Conservation (phyloP, 2,329 filamentous ascomycete species). For the Fusarium pilosicola region DNA sequence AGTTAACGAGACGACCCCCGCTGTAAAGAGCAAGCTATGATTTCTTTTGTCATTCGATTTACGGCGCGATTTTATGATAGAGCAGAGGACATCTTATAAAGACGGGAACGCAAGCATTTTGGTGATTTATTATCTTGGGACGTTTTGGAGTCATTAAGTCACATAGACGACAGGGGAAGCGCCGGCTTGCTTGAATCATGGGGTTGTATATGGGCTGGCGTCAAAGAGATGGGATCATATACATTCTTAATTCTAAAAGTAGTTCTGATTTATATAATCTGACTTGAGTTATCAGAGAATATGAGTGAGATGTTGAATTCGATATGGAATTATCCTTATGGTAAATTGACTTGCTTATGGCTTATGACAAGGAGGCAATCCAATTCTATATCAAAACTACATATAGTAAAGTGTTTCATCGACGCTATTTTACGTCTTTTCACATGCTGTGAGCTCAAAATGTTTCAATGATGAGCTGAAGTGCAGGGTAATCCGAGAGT, state of each 20-base stretch:
- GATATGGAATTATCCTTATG: not conserved
- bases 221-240: slow-evolving; percentile 27
- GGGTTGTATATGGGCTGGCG: slow-evolving; percentile 36
- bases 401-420: too few species aligned
- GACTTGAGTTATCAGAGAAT: not conserved
- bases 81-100: slow-evolving; percentile 40
- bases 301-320: not conserved
- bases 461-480: not conserved
- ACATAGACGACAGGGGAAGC: slow-evolving; percentile 26
- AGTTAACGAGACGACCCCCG: slow-evolving; percentile 69
- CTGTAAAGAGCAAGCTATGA: slow-evolving; percentile 50
- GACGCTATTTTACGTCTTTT: not conserved
- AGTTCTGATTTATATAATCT: not conserved
- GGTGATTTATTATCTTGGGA: slow-evolving; percentile 34
- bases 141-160: slow-evolving; percentile 42
- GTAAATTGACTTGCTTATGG: not conserved
- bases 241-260: slow-evolving; percentile 32
- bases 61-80: slow-evolving; percentile 39
- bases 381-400: too few species aligned
- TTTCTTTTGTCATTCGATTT: slow-evolving; percentile 24
- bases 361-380: too few species aligned
- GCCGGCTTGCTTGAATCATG: slow-evolving; percentile 28
- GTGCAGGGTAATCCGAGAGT: slow-evolving; percentile 23
- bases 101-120: slow-evolving; percentile 41
- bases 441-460: not conserved